These are phyloP conservation scores for Lachancea sp. DNA, from an alignment of 805 yeast species.

Conservation along the genomic window DNA sequence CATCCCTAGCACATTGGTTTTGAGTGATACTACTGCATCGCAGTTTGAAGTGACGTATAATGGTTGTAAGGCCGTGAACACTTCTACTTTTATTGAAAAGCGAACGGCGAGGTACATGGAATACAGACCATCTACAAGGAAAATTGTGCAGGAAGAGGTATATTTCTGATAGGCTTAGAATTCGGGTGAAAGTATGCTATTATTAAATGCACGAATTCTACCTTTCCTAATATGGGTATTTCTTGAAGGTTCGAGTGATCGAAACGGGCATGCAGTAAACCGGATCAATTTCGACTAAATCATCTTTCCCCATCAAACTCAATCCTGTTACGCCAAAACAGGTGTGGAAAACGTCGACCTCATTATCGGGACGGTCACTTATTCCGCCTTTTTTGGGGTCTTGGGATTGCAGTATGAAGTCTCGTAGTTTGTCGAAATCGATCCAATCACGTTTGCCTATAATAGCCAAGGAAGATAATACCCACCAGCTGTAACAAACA, in stretches of 20 bases:
- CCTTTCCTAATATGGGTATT: conserved; percentile 30
- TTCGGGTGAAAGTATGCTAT: background rate
- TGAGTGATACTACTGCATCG: conserved; percentile 70
- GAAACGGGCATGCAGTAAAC: conserved; percentile 71
- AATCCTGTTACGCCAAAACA: conserved; percentile 85
- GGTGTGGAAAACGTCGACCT: conserved; percentile 90
- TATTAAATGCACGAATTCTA: conserved; percentile 5
- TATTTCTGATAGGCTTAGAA: conserved; percentile 28
- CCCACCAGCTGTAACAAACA: conserved; percentile 99
- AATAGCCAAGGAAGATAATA: conserved; percentile 65
- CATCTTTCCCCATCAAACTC: conserved; percentile 60
- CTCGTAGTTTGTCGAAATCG: conserved; percentile 51
- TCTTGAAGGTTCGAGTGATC: conserved; percentile 32
- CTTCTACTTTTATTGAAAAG: conserved; percentile 49
- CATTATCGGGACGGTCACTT: conserved; percentile 85
- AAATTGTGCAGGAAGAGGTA: conserved; percentile 42
- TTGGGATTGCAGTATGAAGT: conserved; percentile 71
- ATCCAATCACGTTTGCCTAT: conserved; percentile 70
- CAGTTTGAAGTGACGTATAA: conserved; percentile 69
- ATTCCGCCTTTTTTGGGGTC: conserved; percentile 80
- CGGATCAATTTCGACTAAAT: conserved; percentile 68
- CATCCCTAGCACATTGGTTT: conserved; percentile 56
- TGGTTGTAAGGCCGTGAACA: conserved; percentile 73
- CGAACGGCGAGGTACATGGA: conserved; percentile 63
- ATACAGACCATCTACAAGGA: conserved; percentile 56